Base-by-base conservation (phyloP, 192 early-diverging fungal genomes). In the Coemansia sp. region DNA sequence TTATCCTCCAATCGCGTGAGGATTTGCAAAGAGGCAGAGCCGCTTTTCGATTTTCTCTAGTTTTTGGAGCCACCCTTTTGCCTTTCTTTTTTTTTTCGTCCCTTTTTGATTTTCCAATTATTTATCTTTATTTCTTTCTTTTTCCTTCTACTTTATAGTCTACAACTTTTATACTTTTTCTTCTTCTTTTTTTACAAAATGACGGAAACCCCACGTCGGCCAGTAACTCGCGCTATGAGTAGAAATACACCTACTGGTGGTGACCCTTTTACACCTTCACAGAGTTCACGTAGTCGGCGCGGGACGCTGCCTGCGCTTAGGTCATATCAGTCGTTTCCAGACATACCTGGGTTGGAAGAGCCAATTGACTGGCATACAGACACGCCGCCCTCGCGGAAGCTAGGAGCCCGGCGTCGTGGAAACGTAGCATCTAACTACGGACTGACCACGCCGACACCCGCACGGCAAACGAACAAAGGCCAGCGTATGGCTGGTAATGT, bases 321-420 rank as follows among this genome's bases (percentile, higher is more conserved):
- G n/a, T 55, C 79, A 4, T 77, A 53, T 30, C 53, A 69, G 32
- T 78, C 81, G 53, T 78, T 83, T n/a, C 81, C 75, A 0, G 63
- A 76, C 39, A 53, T 83, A 37, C 46, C 66, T 3, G 19, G 55
- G 35, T 42, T 53, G n/a, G 19, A 26, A 28, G 26, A 26, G 10
- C 39, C 28, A 7, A 28, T 64, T 64, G 63, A n/a, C 3, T 64
- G 63, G 55, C 55, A 58, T 58, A 58, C 55, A 58, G 55, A 58
- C 55, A 58, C 28, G n/a, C 19, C 47, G 8, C 47, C 47, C 1
- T 49, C 47, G 19, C n/a, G 19, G 23, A 49, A 49, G 19, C 7
- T n/a, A 8, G 47, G n/a, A n/a, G 23, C 47, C 23, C 19, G 63
- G 33, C 43, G 43, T 35, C 42, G 32, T 17, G 28, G 50, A 33